Evolutionary conservation across 305 asterid species (phyloP).

Genomic region (Ruellia speciosa): DNA sequence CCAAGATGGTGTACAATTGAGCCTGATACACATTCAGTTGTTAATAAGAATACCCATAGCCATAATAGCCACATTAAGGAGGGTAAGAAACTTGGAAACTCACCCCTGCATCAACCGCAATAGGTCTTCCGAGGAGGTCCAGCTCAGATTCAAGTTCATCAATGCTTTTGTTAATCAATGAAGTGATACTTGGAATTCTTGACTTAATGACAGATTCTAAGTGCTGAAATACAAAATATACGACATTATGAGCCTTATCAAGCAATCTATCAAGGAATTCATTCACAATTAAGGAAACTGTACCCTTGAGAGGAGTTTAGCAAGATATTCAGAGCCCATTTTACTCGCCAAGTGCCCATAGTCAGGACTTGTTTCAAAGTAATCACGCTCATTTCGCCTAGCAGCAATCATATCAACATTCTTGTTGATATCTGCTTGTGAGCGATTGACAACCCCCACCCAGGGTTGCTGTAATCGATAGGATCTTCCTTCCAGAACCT

Average conservation of each 20-base stretch:
- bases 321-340: slow-evolving; percentile 97
- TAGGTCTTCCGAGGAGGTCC: slow-evolving; percentile 86
- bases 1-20: slow-evolving; percentile 86
- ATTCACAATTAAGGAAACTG: slow-evolving; percentile 16
- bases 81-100: slow-evolving; percentile 23
- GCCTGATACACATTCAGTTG: slow-evolving; percentile 48
- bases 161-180: slow-evolving; percentile 73
- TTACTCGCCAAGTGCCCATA: slow-evolving; percentile 81
- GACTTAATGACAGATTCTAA: slow-evolving; percentile 80
- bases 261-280: slow-evolving; percentile 16
- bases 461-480: slow-evolving; percentile 82
- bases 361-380: slow-evolving; percentile 81
- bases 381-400: slow-evolving; percentile 72
- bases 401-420: slow-evolving; percentile 69
- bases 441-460: slow-evolving; percentile 94
- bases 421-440: slow-evolving; percentile 86
- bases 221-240: slow-evolving; percentile 50
- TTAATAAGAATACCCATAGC: slow-evolving; percentile 11
- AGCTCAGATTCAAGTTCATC: slow-evolving; percentile 94
- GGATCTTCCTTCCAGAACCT: slow-evolving; percentile 93
- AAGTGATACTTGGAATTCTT: slow-evolving; percentile 80
- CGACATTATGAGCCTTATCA: slow-evolving; percentile 23
- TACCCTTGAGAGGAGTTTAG: slow-evolving; percentile 87
- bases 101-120: slow-evolving; percentile 91
- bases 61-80: slow-evolving; percentile 19